Conservation (phyloP, 2,329 filamentous ascomycete species). For the Aspergillus ochraceus region DNA sequence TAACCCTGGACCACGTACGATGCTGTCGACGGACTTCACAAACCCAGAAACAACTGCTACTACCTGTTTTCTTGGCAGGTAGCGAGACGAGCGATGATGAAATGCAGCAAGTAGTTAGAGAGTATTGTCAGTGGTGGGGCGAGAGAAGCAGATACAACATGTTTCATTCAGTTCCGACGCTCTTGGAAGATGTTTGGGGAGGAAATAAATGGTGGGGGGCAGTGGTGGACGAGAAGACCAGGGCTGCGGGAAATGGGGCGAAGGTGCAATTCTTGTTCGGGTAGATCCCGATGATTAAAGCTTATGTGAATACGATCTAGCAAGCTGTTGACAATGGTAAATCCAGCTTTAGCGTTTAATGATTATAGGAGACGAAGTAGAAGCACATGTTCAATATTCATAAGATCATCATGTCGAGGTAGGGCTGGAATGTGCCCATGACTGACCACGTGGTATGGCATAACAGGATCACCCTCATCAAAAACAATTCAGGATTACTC, state of each 20-base stretch:
- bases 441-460: neutral
- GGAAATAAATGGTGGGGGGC: constrained; percentile 19
- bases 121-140: constrained; percentile 36
- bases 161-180: constrained; percentile 23
- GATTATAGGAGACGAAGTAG: too few species aligned
- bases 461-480: neutral
- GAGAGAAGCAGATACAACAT: constrained; percentile 34
- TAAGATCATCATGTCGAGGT: too few species aligned
- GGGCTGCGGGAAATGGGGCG: constrained; percentile 4
- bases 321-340: too few species aligned
- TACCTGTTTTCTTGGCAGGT: constrained; percentile 39
- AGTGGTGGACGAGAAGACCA: constrained; percentile 20
- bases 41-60: constrained; percentile 39
- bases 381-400: too few species aligned
- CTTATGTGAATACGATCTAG: neutral
- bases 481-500: neutral
- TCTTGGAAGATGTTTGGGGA: constrained; percentile 25
- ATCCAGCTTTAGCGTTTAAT: too few species aligned
- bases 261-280: constrained; percentile 51
- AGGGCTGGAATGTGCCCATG: neutral
- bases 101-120: constrained; percentile 24
- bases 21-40: constrained; percentile 30
- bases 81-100: constrained; percentile 24
- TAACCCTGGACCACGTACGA: constrained; percentile 31
- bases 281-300: constrained; percentile 37